phyloP scores from a whole-genome alignment of 2,329 filamentous ascomycete species.

The Diaporthe sp. region DNA sequence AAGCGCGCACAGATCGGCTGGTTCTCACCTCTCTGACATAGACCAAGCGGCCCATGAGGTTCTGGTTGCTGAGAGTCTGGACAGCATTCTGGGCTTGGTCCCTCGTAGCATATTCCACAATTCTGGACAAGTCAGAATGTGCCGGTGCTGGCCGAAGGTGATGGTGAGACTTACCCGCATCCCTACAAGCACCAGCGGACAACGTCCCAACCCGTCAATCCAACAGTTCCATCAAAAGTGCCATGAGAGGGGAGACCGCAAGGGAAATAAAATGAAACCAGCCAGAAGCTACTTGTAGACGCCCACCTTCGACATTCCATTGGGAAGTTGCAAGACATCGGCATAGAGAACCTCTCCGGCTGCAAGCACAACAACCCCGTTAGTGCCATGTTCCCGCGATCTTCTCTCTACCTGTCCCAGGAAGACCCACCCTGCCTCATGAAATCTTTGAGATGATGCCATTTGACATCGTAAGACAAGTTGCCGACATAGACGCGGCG shows the following conservation, averaged over 20 bases:
- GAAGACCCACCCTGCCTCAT: slow-evolving; percentile 93
- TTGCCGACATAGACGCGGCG: slow-evolving; percentile 99
- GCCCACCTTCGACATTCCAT: slow-evolving; percentile 99
- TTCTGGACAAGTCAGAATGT: slow-evolving; percentile 67
- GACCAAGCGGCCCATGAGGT: slow-evolving; percentile 96
- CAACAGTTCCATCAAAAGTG: slow-evolving; percentile 85
- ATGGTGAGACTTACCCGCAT: slow-evolving; percentile 85
- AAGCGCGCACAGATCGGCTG: neutral
- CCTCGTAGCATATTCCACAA: slow-evolving; percentile 99
- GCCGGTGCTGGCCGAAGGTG: slow-evolving; percentile 9
- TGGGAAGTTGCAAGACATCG: slow-evolving; percentile 98
- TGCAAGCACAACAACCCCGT: slow-evolving; percentile 56
- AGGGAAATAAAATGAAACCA: slow-evolving; percentile 82
- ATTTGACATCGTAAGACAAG: slow-evolving; percentile 99
- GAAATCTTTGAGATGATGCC: slow-evolving; percentile 99
- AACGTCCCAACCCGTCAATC: slow-evolving; percentile 98
- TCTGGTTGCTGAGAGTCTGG: slow-evolving; percentile 98
- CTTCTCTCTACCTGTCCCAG: slow-evolving; percentile 33
- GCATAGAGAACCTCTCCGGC: slow-evolving; percentile 99
- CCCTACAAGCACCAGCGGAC: slow-evolving; percentile 94
- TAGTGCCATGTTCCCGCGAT: slow-evolving; percentile 46
- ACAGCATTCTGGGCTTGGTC: slow-evolving; percentile 99
- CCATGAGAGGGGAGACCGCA: slow-evolving; percentile 66
- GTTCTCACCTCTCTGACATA: slow-evolving; percentile 92
- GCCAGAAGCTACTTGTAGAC: slow-evolving; percentile 87